Conservation (phyloP, 805 yeast genomes). For the Hanseniaspora occidentalis region DNA sequence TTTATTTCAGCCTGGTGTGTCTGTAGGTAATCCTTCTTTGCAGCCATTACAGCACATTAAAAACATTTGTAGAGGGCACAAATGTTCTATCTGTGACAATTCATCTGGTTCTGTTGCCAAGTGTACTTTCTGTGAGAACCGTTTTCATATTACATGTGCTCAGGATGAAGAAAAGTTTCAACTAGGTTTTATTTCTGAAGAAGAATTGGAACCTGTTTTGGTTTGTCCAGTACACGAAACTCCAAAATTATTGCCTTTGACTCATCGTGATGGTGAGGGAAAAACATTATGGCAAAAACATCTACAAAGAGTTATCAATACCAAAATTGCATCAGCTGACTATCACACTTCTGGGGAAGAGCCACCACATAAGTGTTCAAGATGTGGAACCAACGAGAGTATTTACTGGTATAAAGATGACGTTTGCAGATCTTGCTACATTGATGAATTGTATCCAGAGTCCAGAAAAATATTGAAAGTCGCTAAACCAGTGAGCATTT, state of each 20-base stretch:
- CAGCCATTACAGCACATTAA: conserved; percentile 37
- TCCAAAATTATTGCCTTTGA: background rate
- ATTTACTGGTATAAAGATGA: conserved; percentile 14
- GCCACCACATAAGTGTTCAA: conserved; percentile 8
- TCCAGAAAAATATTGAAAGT: too few relatives aligned
- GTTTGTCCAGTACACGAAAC: conserved; percentile 1
- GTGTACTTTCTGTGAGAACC: conserved; percentile 12
- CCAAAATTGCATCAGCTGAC: background rate
- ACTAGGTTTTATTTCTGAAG: conserved; percentile 10
- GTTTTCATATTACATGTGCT: conserved; percentile 20
- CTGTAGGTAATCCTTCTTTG: conserved; percentile 31
- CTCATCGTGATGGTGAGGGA: background rate
- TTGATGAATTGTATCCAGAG: conserved; percentile 5
- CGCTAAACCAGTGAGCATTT: too few relatives aligned
- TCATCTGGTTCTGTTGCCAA: conserved; percentile 33
- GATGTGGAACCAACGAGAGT: conserved; percentile 9
- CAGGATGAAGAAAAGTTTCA: conserved; percentile 9
- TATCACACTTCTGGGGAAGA: background rate
- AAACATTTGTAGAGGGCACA: conserved; percentile 20
- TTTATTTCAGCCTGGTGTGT: conserved; percentile 34
- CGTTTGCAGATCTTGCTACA: conserved; percentile 14
- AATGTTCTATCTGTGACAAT: conserved; percentile 35
- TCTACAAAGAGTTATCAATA: background rate
- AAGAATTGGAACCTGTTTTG: conserved; percentile 1
- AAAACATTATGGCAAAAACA: conserved; percentile 4